Percentiles rank a stretch among this genome's conserved stretches.
These are phyloP conservation scores for Adiantum capillusveneris DNA, from an alignment of 75 land plant species.

Conservation along the genomic window DNA sequence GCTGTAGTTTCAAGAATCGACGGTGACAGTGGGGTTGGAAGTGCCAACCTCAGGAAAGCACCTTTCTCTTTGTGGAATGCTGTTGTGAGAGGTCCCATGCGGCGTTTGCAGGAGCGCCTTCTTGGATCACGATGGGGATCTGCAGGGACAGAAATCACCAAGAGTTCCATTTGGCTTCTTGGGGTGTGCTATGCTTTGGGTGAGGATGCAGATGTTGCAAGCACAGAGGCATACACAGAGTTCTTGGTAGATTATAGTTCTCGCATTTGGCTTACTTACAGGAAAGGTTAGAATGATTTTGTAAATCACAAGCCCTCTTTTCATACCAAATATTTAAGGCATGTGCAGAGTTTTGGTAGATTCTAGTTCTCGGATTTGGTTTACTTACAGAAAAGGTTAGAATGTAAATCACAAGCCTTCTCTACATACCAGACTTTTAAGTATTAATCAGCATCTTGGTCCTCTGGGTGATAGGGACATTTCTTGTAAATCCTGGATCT, in stretches of 20 bases:
- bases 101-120: conserved; percentile 71
- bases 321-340: background rate
- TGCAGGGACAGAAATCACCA: conserved; percentile 20
- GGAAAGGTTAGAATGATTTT: conserved; percentile 58
- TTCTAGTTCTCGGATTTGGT: background rate
- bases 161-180: conserved; percentile 72
- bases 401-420: background rate
- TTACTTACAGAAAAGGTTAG: background rate
- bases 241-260: conserved; percentile 78
- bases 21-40: background rate
- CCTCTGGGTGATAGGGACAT: background rate
- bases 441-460: background rate
- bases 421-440: background rate
- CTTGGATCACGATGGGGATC: conserved; percentile 41
- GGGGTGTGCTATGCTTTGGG: conserved; percentile 61
- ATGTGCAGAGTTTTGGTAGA: background rate
- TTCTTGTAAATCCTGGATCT: background rate
- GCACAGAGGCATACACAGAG: conserved; percentile 27
- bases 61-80: conserved; percentile 3
- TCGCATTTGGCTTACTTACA: conserved; percentile 77
- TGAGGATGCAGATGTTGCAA: conserved; percentile 22
- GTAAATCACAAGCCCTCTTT: background rate
- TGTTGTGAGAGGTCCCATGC: conserved; percentile 53
- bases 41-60: background rate
- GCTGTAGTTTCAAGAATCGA: no score